These are phyloP conservation scores for Candida sphagnicola DNA, from an alignment of 805 yeast genomes.

Conservation along the genomic window DNA sequence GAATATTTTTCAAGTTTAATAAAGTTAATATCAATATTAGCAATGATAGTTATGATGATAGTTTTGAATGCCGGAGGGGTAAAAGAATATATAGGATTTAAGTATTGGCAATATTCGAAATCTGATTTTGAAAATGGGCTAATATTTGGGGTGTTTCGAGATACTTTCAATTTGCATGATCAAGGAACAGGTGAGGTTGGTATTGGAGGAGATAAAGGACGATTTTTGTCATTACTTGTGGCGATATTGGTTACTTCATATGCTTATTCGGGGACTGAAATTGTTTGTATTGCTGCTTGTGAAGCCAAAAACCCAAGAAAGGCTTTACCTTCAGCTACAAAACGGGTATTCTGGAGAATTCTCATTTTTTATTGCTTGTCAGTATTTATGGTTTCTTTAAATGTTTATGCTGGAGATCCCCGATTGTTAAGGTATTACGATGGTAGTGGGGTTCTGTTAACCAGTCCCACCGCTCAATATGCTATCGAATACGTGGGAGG, in stretches of 20 bases:
- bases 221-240: conserved; percentile 56
- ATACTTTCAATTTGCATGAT: conserved; percentile 65
- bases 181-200: conserved; percentile 48
- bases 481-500: conserved; percentile 37
- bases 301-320: conserved; percentile 80
- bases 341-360: conserved; percentile 69
- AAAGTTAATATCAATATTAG: conserved; percentile 50
- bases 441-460: neutral
- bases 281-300: conserved; percentile 79
- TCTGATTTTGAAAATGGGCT: conserved; percentile 44
- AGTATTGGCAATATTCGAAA: conserved; percentile 58
- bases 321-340: conserved; percentile 74
- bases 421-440: conserved; percentile 50
- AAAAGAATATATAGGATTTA: conserved; percentile 50
- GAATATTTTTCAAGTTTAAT: conserved; percentile 60
- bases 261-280: conserved; percentile 79
- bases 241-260: conserved; percentile 65
- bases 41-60: conserved; percentile 60
- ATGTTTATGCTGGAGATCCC: conserved; percentile 76
- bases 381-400: conserved; percentile 65
- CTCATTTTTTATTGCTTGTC: conserved; percentile 62
- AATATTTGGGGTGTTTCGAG: conserved; percentile 70
- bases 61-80: conserved; percentile 53
- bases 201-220: conserved; percentile 56
- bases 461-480: conserved; percentile 17